Conservation (phyloP, 306 rosid species). For the Cicer yamashitae region DNA sequence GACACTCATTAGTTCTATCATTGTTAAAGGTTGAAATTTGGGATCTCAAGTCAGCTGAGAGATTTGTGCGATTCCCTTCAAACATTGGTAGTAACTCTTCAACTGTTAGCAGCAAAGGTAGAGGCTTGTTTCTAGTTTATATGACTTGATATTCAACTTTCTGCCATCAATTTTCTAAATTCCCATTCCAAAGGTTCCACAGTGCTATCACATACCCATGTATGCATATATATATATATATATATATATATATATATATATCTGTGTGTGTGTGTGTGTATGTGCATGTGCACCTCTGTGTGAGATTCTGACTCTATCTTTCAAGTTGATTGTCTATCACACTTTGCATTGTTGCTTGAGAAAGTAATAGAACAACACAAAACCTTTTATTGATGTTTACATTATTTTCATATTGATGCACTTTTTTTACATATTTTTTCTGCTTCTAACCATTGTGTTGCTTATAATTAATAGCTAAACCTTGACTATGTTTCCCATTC, state of each 20-base stretch:
- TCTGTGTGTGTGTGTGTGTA: neutral
- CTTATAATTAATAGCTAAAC: neutral
- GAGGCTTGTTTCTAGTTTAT: conserved; percentile 52
- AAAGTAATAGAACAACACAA: conserved; percentile 18
- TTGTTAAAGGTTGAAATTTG: conserved; percentile 84
- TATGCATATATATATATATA: neutral
- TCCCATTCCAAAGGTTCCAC: conserved; percentile 11
- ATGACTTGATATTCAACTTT: conserved; percentile 31
- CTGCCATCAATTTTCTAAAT: conserved; percentile 16
- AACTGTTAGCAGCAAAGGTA: conserved; percentile 56
- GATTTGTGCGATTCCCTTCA: conserved; percentile 62
- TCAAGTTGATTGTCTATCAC: conserved; percentile 13
- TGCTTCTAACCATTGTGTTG: conserved; percentile 5
- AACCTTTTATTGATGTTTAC: conserved; percentile 16
- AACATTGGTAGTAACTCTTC: conserved; percentile 49
- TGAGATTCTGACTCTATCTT: conserved; percentile 14
- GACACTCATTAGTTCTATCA: conserved; percentile 40
- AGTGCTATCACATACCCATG: neutral
- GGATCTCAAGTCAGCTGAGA: conserved; percentile 85
- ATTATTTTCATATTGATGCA: conserved; percentile 9
- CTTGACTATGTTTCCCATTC: conserved; percentile 33
- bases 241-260: neutral
- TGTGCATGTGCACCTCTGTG: neutral
- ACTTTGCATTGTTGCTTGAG: neutral
- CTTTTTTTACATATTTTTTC: conserved; percentile 3